A percentile compares a stretch with the other conserved stretches of the same genome.
Evolutionary conservation across 2,329 filamentous ascomycete genomes (phyloP).

Genomic region (Epichloe scottii): DNA sequence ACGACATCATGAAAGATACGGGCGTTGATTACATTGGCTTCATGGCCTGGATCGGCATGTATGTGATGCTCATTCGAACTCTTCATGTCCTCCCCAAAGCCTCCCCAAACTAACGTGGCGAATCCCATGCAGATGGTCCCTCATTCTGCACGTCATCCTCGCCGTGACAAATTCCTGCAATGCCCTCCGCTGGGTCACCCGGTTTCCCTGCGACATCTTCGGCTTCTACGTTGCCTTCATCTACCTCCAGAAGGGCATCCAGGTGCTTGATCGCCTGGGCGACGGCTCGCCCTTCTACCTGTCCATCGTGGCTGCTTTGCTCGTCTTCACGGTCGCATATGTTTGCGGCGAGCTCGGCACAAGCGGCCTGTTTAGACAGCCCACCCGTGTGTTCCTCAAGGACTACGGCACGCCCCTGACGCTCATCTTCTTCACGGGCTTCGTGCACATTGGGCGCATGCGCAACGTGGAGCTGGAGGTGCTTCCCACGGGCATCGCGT

Average conservation of each 20-base stretch:
- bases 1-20: conserved; percentile 68
- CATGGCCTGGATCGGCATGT: conserved; percentile 84
- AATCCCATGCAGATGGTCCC: conserved; percentile 51
- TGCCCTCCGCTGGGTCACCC: conserved; percentile 75
- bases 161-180: conserved; percentile 82
- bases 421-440: conserved; percentile 79
- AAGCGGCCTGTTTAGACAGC: conserved; percentile 61
- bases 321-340: conserved; percentile 69
- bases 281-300: conserved; percentile 58
- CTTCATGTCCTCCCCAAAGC: not conserved
- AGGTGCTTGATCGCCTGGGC: conserved; percentile 70
- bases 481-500: conserved; percentile 64
- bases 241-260: conserved; percentile 82
- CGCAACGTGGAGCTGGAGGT: conserved; percentile 52
- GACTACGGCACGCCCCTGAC: conserved; percentile 81
- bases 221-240: conserved; percentile 90
- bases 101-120: no score
- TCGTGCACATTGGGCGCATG: conserved; percentile 80
- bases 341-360: conserved; percentile 58
- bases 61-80: conserved; percentile 15
- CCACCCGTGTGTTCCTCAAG: conserved; percentile 70
- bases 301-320: conserved; percentile 60
- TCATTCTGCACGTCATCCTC: conserved; percentile 74
- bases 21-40: conserved; percentile 77
- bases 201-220: conserved; percentile 88